These are phyloP conservation scores for Daldinia caldariorum DNA, from an alignment of 495 filamentous ascomycete genomes.

Conservation along the genomic window DNA sequence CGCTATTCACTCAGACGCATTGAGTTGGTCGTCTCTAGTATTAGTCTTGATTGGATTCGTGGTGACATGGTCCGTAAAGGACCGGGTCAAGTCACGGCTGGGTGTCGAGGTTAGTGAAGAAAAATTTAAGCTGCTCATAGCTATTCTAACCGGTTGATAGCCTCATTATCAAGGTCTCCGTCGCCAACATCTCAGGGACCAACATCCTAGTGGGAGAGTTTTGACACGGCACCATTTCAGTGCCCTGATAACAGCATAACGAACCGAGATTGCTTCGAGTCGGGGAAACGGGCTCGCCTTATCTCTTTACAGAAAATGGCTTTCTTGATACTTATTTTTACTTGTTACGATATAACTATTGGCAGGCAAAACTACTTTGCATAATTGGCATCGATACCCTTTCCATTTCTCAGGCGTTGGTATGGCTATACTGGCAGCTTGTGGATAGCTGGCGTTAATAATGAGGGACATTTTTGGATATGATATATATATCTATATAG, in stretches of 20 bases:
- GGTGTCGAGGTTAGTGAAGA: slow-evolving; percentile 19
- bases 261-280: not conserved
- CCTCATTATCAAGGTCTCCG: not conserved
- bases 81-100: slow-evolving; percentile 3
- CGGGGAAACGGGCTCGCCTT: not conserved
- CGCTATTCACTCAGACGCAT: slow-evolving; percentile 1
- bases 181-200: slow-evolving; percentile 7
- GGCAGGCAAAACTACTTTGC: slow-evolving; percentile 10
- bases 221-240: slow-evolving; percentile 15
- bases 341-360: not conserved
- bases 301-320: not conserved
- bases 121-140: not conserved
- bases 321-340: not conserved
- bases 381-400: slow-evolving; percentile 39
- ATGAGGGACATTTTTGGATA: not conserved
- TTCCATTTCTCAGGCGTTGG: slow-evolving; percentile 14
- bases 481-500: too few species aligned
- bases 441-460: not conserved
- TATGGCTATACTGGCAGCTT: slow-evolving; percentile 4
- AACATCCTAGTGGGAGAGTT: not conserved
- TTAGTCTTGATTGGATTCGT: slow-evolving; percentile 32
- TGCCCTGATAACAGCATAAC: slow-evolving; percentile 14
- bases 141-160: slow-evolving; percentile 17
- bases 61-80: slow-evolving; percentile 35
- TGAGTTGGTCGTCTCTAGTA: slow-evolving; percentile 25